Conservation (phyloP, 2,329 filamentous ascomycete species). For the Aschersonia sp. region DNA sequence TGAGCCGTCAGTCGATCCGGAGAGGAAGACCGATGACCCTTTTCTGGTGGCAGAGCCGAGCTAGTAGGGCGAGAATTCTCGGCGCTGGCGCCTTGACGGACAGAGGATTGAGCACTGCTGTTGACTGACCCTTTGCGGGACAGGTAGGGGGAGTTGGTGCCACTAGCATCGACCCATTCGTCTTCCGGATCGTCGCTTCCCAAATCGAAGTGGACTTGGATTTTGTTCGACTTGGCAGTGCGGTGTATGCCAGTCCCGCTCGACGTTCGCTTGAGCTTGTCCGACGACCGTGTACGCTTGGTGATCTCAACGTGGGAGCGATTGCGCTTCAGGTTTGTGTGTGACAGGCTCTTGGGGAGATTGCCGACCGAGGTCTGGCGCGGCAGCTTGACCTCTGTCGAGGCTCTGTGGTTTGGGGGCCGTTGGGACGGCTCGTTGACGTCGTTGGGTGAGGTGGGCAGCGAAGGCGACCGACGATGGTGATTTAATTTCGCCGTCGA, state of each 20-base stretch:
- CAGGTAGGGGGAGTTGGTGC: constrained; percentile 44
- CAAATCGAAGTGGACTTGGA: constrained; percentile 49
- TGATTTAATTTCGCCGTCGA: constrained; percentile 24
- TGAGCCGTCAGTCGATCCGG: constrained; percentile 27
- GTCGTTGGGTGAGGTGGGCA: constrained; percentile 22
- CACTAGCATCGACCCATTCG: constrained; percentile 55
- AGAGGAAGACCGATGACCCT: constrained; percentile 5
- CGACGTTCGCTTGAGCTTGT: constrained; percentile 36
- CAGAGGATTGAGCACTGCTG: constrained; percentile 32
- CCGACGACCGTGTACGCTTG: constrained; percentile 35
- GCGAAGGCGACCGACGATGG: constrained; percentile 13
- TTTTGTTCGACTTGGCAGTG: constrained; percentile 25
- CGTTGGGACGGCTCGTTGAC: constrained; percentile 10
- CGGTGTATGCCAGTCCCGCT: constrained; percentile 35
- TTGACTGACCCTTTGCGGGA: constrained; percentile 32
- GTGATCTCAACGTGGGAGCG: constrained; percentile 41
- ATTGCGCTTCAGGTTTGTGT: constrained; percentile 44
- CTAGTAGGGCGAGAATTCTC: constrained; percentile 21
- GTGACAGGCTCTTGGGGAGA: constrained; percentile 39
- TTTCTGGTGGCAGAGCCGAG: constrained; percentile 9
- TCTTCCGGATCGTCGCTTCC: constrained; percentile 35
- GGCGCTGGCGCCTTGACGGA: constrained; percentile 20
- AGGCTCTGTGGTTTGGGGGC: constrained; percentile 29
- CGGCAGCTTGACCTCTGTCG: constrained; percentile 35
- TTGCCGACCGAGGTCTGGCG: constrained; percentile 27